phyloP scores from a whole-genome alignment of 192 early-diverging fungal genomes.

The Funneliformis geosporum region DNA sequence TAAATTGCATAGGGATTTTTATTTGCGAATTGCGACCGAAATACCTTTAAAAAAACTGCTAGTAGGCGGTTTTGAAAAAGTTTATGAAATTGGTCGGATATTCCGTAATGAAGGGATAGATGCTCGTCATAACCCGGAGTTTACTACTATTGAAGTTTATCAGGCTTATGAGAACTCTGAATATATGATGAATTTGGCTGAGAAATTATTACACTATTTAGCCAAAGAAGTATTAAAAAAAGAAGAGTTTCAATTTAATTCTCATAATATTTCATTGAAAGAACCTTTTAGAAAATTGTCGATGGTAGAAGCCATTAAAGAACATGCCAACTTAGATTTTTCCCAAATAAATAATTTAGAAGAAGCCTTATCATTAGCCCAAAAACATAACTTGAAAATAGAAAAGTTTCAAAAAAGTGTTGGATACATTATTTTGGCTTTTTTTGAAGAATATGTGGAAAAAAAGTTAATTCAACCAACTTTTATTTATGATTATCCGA shows the following conservation, averaged over 20 bases:
- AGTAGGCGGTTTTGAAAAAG: slow-evolving; percentile 80
- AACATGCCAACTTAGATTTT: slow-evolving; percentile 25
- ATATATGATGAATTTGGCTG: slow-evolving; percentile 63
- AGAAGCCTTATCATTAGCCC: slow-evolving; percentile 39
- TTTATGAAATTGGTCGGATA: slow-evolving; percentile 89
- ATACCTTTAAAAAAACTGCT: slow-evolving; percentile 87
- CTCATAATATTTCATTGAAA: not conserved
- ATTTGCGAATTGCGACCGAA: slow-evolving; percentile 83
- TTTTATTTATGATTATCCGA: slow-evolving; percentile 79
- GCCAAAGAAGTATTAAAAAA: slow-evolving; percentile 13
- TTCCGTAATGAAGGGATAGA: slow-evolving; percentile 94
- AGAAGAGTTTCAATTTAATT: slow-evolving; percentile 9
- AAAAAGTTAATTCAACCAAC: slow-evolving; percentile 78
- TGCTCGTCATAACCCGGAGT: slow-evolving; percentile 89
- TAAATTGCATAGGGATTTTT: slow-evolving; percentile 57
- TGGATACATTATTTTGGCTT: slow-evolving; percentile 46
- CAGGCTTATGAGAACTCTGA: slow-evolving; percentile 76
- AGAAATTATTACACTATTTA: slow-evolving; percentile 60
- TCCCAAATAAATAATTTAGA: slow-evolving; percentile 35
- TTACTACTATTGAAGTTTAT: slow-evolving; percentile 90
- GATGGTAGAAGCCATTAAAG: slow-evolving; percentile 12
- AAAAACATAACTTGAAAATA: slow-evolving; percentile 33
- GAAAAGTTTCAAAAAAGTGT: slow-evolving; percentile 28
- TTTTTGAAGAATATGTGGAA: slow-evolving; percentile 61
- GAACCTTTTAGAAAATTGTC: not conserved